These are phyloP conservation scores for Monilinia aucupariae DNA, from an alignment of 2,329 filamentous ascomycete genomes.

Conservation along the genomic window DNA sequence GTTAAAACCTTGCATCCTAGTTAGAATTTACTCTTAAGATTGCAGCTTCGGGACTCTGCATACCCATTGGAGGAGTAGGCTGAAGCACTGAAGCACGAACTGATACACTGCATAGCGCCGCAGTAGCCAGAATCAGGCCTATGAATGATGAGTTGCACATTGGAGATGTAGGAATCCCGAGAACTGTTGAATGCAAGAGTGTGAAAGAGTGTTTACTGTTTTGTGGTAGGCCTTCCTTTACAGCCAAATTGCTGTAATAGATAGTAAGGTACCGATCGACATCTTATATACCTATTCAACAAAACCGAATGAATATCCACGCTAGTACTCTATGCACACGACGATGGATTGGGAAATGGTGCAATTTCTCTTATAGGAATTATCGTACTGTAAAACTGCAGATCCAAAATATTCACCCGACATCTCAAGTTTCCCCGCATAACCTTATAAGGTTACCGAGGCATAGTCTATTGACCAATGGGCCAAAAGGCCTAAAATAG, in stretches of 20 bases:
- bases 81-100: slow-evolving; percentile 28
- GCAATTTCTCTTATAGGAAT: neutral
- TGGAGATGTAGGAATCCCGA: too few relatives aligned
- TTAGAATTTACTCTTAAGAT: neutral
- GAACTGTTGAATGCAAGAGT: neutral
- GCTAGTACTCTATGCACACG: slow-evolving; percentile 2
- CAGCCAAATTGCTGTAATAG: neutral
- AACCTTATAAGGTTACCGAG: neutral
- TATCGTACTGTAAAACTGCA: neutral
- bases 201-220: neutral
- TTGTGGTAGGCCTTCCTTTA: neutral
- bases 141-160: neutral
- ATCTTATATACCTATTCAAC: neutral
- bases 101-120: slow-evolving; percentile 11
- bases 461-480: too few relatives aligned
- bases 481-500: too few relatives aligned
- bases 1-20: slow-evolving; percentile 38
- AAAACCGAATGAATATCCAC: too few relatives aligned
- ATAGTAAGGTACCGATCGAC: neutral
- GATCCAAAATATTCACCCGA: neutral
- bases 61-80: slow-evolving; percentile 43
- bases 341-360: neutral
- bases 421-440: slow-evolving; percentile 8
- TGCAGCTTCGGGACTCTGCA: neutral
- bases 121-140: neutral